Evolutionary conservation across 352 stramenopile genomes (phyloP).

Genomic region (Globisporangium takayamanum): DNA sequence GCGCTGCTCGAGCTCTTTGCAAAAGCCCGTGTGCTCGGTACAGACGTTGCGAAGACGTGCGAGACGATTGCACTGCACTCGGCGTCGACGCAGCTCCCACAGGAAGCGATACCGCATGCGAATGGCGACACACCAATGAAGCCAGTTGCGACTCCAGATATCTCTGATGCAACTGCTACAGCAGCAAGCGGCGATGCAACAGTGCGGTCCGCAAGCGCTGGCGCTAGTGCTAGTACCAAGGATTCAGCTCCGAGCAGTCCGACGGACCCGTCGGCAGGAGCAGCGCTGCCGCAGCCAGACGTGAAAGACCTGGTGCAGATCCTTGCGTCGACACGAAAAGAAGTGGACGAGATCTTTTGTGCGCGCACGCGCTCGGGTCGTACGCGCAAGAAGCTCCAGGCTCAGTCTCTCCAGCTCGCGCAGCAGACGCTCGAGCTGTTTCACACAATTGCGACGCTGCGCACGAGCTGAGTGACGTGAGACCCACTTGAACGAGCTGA

Average conservation of each 20-base stretch:
- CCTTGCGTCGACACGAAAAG: slow-evolving; percentile 37
- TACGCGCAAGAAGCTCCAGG: slow-evolving; percentile 63
- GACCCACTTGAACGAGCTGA: too few species aligned
- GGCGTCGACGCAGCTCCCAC: slow-evolving; percentile 28
- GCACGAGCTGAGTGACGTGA: slow-evolving; percentile 9
- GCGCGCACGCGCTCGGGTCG: slow-evolving; percentile 54
- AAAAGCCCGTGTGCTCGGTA: slow-evolving; percentile 25
- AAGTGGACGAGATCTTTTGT: slow-evolving; percentile 31
- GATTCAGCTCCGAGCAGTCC: neutral
- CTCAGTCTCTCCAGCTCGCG: slow-evolving; percentile 49
- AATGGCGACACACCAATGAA: neutral
- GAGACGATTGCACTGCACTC: slow-evolving; percentile 41
- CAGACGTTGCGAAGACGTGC: slow-evolving; percentile 21
- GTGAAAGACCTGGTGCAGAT: slow-evolving; percentile 61
- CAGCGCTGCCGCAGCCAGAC: slow-evolving; percentile 21
- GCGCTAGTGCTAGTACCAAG: neutral
- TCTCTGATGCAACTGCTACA: neutral
- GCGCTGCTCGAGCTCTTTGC: slow-evolving; percentile 22
- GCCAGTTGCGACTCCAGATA: neutral
- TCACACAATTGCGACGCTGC: slow-evolving; percentile 47
- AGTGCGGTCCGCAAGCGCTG: too few species aligned
- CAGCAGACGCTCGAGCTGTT: slow-evolving; percentile 60
- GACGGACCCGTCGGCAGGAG: slow-evolving; percentile 5
- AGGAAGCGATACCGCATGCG: neutral
- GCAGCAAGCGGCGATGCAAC: neutral